These are phyloP conservation scores for Alternaria conjuncta DNA, from an alignment of 2,329 filamentous ascomycete species.

Conservation along the genomic window DNA sequence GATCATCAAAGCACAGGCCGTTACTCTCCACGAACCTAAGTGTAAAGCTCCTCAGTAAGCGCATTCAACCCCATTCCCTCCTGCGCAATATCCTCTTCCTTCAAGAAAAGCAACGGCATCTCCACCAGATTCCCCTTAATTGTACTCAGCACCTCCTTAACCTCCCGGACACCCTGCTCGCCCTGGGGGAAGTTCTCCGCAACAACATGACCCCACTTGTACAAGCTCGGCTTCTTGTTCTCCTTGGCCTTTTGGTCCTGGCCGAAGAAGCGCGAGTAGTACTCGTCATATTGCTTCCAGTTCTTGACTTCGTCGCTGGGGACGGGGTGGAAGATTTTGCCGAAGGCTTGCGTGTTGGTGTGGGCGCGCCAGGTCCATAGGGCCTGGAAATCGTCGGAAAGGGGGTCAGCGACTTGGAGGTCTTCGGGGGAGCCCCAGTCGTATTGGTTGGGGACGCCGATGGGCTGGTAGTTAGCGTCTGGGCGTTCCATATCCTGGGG, in stretches of 20 bases:
- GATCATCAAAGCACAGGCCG: neutral
- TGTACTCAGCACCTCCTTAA: constrained; percentile 72
- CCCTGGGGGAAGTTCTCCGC: constrained; percentile 55
- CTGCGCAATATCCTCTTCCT: constrained; percentile 85
- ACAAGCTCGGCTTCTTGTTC: constrained; percentile 61
- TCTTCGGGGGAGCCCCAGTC: constrained; percentile 57
- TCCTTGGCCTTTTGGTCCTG: constrained; percentile 50
- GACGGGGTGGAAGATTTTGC: constrained; percentile 80
- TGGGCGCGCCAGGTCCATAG: constrained; percentile 77
- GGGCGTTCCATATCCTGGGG: constrained; percentile 71
- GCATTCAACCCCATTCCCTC: constrained; percentile 69
- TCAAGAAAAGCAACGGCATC: constrained; percentile 89
- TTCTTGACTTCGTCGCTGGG: constrained; percentile 71
- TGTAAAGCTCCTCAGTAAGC: constrained; percentile 58
- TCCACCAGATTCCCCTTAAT: constrained; percentile 73
- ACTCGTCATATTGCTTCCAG: constrained; percentile 76
- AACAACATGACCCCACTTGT: constrained; percentile 87
- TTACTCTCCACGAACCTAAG: constrained; percentile 29
- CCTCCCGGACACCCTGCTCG: constrained; percentile 52
- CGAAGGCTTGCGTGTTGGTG: constrained; percentile 81
- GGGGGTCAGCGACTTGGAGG: constrained; percentile 72
- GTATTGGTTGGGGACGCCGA: constrained; percentile 62
- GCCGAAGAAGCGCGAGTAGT: constrained; percentile 71
- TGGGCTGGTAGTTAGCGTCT: constrained; percentile 63
- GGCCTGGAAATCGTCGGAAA: constrained; percentile 70